Percentiles rank a stretch among this genome's conserved stretches.
phyloP scores from a whole-genome alignment of 768 basidiomycete species.

The Rhizopogon rudus region DNA sequence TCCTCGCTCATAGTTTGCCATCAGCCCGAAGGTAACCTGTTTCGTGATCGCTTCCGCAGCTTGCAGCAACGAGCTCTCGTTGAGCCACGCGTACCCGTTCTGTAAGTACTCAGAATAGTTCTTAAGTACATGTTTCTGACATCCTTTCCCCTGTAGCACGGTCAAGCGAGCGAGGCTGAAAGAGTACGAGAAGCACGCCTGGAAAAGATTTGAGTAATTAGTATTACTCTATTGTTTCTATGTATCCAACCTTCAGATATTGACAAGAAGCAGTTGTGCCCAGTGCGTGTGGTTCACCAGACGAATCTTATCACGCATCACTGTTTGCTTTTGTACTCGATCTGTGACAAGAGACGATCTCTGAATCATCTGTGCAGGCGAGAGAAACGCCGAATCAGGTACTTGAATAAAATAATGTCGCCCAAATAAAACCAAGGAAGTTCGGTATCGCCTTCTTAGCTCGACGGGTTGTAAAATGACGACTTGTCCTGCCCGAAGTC shows the following conservation, averaged over 20 bases:
- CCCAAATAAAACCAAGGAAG: too few relatives aligned
- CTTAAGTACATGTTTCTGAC: not conserved
- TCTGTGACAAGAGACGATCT: not conserved
- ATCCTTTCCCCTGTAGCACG: conserved; percentile 11
- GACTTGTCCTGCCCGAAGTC: too few relatives aligned
- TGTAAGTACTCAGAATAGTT: conserved; percentile 42
- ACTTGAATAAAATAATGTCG: too few relatives aligned
- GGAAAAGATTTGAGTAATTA: conserved; percentile 62
- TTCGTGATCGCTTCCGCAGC: conserved; percentile 83
- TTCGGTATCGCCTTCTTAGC: too few relatives aligned
- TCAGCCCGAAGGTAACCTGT: conserved; percentile 91
- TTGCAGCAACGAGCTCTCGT: conserved; percentile 84
- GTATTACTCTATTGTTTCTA: not conserved
- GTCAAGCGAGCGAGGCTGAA: conserved; percentile 37
- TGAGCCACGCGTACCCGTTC: conserved; percentile 77
- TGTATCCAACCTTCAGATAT: not conserved
- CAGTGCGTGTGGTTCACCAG: not conserved
- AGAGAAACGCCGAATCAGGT: too few relatives aligned
- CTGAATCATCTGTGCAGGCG: not conserved
- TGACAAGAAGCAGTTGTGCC: not conserved
- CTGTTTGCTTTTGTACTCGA: not conserved
- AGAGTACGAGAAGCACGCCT: conserved; percentile 76
- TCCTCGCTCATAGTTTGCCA: not conserved
- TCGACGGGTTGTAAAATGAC: too few relatives aligned
- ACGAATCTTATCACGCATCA: not conserved